These are phyloP conservation scores for Ananas comosus DNA, from an alignment of 176 grass and related monocot genomes.

Conservation along the genomic window DNA sequence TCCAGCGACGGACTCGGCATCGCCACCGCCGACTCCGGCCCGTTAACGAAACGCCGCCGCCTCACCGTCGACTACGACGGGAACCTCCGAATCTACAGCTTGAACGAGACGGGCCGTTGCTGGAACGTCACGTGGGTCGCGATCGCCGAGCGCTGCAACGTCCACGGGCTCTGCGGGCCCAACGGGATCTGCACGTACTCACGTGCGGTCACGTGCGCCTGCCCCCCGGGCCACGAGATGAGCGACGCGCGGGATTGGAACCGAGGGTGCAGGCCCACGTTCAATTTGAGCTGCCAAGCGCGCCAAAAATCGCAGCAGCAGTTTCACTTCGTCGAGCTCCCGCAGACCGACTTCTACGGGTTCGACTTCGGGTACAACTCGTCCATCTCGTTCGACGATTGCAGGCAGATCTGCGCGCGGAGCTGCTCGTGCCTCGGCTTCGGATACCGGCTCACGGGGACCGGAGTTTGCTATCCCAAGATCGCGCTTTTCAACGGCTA, in stretches of 20 bases:
- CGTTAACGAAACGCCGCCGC: slow-evolving; percentile 28
- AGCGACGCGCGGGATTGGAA: slow-evolving; percentile 35
- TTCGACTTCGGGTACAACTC: slow-evolving; percentile 34
- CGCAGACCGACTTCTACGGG: slow-evolving; percentile 53
- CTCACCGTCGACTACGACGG: slow-evolving; percentile 56
- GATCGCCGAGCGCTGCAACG: slow-evolving; percentile 30
- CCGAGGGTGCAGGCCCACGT: slow-evolving; percentile 47
- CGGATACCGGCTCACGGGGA: slow-evolving; percentile 40
- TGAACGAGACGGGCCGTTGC: slow-evolving; percentile 36
- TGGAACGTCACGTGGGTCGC: slow-evolving; percentile 43
- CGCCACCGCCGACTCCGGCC: slow-evolving; percentile 16
- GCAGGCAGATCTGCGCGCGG: slow-evolving; percentile 30
- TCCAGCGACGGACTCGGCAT: slow-evolving; percentile 23
- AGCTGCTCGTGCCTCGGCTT: slow-evolving; percentile 45
- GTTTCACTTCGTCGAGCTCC: slow-evolving; percentile 36
- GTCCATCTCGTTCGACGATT: slow-evolving; percentile 36
- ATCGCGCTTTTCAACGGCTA: slow-evolving; percentile 51
- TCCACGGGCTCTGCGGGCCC: slow-evolving; percentile 65
- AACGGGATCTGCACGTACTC: slow-evolving; percentile 60
- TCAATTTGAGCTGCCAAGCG: slow-evolving; percentile 16
- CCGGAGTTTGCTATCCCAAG: slow-evolving; percentile 54
- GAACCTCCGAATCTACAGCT: slow-evolving; percentile 73
- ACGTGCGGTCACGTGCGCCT: slow-evolving; percentile 30
- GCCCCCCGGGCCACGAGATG: slow-evolving; percentile 63
- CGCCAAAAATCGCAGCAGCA: neutral